phyloP scores from a whole-genome alignment of 371 early-diverging fungal species.

The Batkoa obscura region DNA sequence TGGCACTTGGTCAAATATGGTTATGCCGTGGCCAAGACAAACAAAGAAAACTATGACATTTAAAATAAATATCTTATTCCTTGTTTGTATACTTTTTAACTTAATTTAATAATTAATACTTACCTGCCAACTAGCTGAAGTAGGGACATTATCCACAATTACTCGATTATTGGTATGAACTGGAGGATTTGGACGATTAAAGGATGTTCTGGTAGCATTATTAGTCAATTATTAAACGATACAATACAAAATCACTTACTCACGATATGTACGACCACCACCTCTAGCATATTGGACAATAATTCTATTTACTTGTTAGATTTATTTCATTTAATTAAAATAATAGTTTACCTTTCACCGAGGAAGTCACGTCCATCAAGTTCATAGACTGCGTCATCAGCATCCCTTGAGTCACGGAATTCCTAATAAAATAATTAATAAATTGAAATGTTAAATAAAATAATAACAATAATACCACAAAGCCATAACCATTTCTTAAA shows the following conservation, averaged over 20 bases:
- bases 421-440: constrained; percentile 16
- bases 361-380: constrained; percentile 44
- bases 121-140: constrained; percentile 68
- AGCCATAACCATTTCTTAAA: neutral
- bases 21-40: neutral
- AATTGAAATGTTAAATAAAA: too few species aligned
- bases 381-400: constrained; percentile 50
- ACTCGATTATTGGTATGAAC: constrained; percentile 36
- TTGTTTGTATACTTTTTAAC: neutral
- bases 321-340: neutral
- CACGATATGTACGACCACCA: constrained; percentile 13
- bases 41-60: neutral
- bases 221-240: neutral
- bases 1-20: too few species aligned
- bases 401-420: constrained; percentile 46
- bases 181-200: constrained; percentile 23
- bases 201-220: neutral
- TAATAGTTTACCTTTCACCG: constrained; percentile 43
- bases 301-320: constrained; percentile 19
- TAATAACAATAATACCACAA: constrained; percentile 3
- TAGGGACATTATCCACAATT: constrained; percentile 45
- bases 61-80: neutral
- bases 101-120: constrained; percentile 16
- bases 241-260: constrained; percentile 4
- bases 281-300: constrained; percentile 59